phyloP scores from a whole-genome alignment of 331 rosid genomes.

The Quercus phellos region DNA sequence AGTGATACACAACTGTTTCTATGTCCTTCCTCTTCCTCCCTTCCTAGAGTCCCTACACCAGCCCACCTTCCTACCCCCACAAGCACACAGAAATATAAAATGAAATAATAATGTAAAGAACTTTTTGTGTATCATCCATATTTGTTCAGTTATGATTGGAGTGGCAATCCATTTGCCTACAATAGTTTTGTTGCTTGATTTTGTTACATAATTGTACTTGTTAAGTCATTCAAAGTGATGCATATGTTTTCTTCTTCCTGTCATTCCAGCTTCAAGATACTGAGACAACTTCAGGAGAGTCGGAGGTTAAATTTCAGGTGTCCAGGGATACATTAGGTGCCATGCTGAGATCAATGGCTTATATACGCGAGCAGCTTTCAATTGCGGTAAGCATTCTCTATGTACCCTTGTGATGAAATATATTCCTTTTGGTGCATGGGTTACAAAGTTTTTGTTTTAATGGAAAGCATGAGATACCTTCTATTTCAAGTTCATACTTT shows the following conservation, averaged over 20 bases:
- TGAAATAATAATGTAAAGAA: background rate
- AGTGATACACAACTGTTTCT: too few relatives aligned
- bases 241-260: conserved; percentile 2
- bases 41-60: too few relatives aligned
- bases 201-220: background rate
- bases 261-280: conserved; percentile 72
- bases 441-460: background rate
- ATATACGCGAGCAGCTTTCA: conserved; percentile 94
- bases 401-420: background rate
- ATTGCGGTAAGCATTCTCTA: conserved; percentile 50
- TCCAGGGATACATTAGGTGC: conserved; percentile 90
- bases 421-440: background rate
- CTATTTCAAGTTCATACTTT: background rate
- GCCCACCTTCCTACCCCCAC: background rate
- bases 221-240: conserved; percentile 8
- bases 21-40: too few relatives aligned
- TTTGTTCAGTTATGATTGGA: background rate
- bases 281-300: conserved; percentile 77
- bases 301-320: conserved; percentile 92
- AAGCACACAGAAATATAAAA: background rate
- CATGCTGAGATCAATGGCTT: conserved; percentile 92
- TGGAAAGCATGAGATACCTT: background rate
- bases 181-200: background rate
- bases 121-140: background rate
- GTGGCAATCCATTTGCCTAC: background rate